These are phyloP conservation scores for Cokeromyces recurvatus DNA, from an alignment of 371 early-diverging fungal genomes.

Conservation along the genomic window DNA sequence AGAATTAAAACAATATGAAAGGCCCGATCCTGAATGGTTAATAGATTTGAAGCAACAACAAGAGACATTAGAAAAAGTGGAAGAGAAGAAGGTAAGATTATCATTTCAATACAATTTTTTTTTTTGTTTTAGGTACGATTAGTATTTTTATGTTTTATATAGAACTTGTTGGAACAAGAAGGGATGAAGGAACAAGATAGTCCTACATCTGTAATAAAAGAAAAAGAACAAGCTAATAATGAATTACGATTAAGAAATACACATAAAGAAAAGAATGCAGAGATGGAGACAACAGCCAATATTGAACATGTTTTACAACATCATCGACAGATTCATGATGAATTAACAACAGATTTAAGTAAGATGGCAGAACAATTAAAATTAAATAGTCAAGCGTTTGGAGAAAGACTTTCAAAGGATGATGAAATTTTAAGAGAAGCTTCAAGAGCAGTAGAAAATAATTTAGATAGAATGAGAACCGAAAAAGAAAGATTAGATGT, in stretches of 20 bases:
- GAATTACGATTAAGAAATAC: too few species aligned
- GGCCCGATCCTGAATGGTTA: slow-evolving; percentile 37
- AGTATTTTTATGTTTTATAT: neutral
- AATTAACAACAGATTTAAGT: slow-evolving; percentile 60
- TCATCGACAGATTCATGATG: slow-evolving; percentile 65
- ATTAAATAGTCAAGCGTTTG: slow-evolving; percentile 56
- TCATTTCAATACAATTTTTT: too few species aligned
- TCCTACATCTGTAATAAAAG: too few species aligned
- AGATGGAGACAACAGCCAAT: slow-evolving; percentile 32
- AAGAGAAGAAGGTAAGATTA: neutral
- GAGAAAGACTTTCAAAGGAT: slow-evolving; percentile 58
- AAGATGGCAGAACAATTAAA: slow-evolving; percentile 66
- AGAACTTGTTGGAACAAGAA: slow-evolving; percentile 8
- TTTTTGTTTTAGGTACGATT: too few species aligned
- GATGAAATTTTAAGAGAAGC: slow-evolving; percentile 37
- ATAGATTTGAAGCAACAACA: slow-evolving; percentile 12
- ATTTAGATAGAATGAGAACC: slow-evolving; percentile 40
- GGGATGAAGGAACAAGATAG: neutral
- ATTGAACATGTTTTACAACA: slow-evolving; percentile 57
- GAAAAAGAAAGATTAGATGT: slow-evolving; percentile 52
- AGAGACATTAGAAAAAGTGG: slow-evolving; percentile 5
- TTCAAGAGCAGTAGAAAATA: slow-evolving; percentile 43
- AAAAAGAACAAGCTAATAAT: slow-evolving; percentile 2
- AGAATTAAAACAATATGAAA: slow-evolving; percentile 18
- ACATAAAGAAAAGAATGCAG: neutral